These are phyloP conservation scores for Hypoxylon rickii DNA, from an alignment of 495 filamentous ascomycete species.

Conservation along the genomic window DNA sequence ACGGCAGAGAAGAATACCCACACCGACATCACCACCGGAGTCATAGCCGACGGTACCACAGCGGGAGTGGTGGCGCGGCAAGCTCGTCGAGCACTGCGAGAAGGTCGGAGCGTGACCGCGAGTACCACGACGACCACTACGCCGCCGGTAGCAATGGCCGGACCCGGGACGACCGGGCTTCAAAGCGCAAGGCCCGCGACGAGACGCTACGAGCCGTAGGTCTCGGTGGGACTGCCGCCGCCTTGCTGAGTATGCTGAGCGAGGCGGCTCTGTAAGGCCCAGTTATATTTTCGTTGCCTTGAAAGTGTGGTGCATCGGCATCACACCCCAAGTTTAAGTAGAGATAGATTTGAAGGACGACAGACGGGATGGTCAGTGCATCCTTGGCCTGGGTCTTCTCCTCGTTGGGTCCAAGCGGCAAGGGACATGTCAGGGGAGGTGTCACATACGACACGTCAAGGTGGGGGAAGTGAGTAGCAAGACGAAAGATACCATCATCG, in stretches of 20 bases:
- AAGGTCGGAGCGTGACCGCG: constrained; percentile 16
- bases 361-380: too few species aligned
- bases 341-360: too few species aligned
- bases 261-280: constrained; percentile 47
- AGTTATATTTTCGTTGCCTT: background rate
- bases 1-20: constrained; percentile 3
- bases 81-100: constrained; percentile 10
- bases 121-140: constrained; percentile 30
- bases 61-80: background rate
- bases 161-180: constrained; percentile 27
- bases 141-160: constrained; percentile 5
- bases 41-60: constrained; percentile 23
- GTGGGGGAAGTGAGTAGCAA: background rate
- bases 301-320: background rate
- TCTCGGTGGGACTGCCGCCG: constrained; percentile 56
- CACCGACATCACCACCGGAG: constrained; percentile 23
- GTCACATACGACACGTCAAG: background rate
- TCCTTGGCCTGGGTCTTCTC: background rate
- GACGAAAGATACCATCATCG: too few species aligned
- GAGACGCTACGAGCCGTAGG: constrained; percentile 51
- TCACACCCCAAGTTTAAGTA: too few species aligned
- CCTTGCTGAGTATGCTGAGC: constrained; percentile 54
- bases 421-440: background rate
- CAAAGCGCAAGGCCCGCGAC: constrained; percentile 45
- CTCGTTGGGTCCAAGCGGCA: too few species aligned